Percentiles rank a stretch among this genome's conserved stretches.
These are phyloP conservation scores for Penicillium capsulatum DNA, from an alignment of 2,329 filamentous ascomycete species.

Conservation along the genomic window DNA sequence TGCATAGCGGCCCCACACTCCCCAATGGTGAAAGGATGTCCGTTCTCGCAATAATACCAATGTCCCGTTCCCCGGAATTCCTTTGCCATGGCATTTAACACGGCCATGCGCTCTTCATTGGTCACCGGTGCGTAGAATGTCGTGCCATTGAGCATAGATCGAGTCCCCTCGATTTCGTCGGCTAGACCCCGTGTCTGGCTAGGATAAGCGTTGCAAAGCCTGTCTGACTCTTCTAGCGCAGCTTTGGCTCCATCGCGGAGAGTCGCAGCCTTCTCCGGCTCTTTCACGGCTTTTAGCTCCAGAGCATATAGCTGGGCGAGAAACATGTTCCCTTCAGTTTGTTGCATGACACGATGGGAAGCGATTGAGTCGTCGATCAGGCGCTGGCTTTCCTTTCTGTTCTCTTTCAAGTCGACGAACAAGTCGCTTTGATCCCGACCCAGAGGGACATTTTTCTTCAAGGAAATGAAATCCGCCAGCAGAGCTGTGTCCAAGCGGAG, in stretches of 20 bases:
- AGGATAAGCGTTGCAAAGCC: constrained; percentile 25
- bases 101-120: constrained; percentile 49
- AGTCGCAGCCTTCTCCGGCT: too few species aligned
- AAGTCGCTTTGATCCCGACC: neutral
- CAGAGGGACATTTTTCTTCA: constrained; percentile 11
- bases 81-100: constrained; percentile 50
- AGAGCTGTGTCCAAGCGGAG: constrained; percentile 50
- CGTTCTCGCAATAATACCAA: constrained; percentile 42
- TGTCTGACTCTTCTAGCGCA: constrained; percentile 24
- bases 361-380: constrained; percentile 41
- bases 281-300: constrained; percentile 21
- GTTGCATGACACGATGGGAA: constrained; percentile 40
- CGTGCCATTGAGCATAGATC: constrained; percentile 45
- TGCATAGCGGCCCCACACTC: constrained; percentile 66
- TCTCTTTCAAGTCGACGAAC: constrained; percentile 28
- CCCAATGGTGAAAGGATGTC: constrained; percentile 56
- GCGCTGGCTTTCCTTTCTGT: constrained; percentile 38
- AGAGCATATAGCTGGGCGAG: constrained; percentile 49
- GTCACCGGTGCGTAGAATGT: constrained; percentile 51
- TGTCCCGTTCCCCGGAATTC: constrained; percentile 52
- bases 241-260: too few species aligned
- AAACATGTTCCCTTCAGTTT: constrained; percentile 51
- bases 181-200: constrained; percentile 34
- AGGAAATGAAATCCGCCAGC: constrained; percentile 42
- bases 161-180: constrained; percentile 47